Percentiles rank a stretch among this genome's conserved stretches.
These are phyloP conservation scores for Betula pendula DNA, from an alignment of 306 rosid species.

Conservation along the genomic window DNA sequence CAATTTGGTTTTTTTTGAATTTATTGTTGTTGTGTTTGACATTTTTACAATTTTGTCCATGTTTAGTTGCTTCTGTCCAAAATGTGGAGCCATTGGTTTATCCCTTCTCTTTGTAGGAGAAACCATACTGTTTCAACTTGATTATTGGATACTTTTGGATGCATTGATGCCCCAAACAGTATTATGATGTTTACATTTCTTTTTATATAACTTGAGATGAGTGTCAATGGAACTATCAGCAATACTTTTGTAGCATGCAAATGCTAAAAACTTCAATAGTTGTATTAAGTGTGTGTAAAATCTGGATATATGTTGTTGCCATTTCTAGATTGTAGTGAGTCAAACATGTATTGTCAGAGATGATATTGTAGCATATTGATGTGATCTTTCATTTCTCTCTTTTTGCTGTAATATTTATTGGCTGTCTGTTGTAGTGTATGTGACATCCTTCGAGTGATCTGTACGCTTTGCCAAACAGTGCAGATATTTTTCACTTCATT, in stretches of 20 bases:
- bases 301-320: neutral
- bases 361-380: neutral
- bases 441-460: neutral
- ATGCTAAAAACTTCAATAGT: neutral
- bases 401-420: neutral
- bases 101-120: neutral
- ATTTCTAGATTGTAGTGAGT: neutral
- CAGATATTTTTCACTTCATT: no score
- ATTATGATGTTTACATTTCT: neutral
- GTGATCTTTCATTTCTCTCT: neutral
- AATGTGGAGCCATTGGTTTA: neutral
- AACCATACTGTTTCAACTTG: neutral
- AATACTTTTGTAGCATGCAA: neutral
- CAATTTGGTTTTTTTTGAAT: neutral
- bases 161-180: neutral
- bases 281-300: neutral
- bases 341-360: neutral
- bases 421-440: neutral
- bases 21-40: neutral
- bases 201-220: neutral
- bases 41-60: constrained; percentile 1
- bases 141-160: neutral
- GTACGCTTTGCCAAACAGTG: neutral
- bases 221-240: neutral
- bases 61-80: neutral